These are phyloP conservation scores for Phascolomyces articulosus DNA, from an alignment of 371 early-diverging fungal species.

Conservation along the genomic window DNA sequence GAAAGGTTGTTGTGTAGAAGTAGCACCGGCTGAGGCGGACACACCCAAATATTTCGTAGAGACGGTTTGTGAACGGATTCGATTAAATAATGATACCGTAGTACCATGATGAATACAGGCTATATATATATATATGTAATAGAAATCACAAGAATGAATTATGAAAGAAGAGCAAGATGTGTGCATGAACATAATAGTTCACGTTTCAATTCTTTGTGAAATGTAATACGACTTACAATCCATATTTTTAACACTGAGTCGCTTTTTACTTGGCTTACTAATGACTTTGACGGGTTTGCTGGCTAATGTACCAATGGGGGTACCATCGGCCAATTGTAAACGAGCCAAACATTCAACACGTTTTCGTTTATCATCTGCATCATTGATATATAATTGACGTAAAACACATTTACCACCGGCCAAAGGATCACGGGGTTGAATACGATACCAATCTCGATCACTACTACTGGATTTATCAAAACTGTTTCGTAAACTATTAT, in stretches of 20 bases:
- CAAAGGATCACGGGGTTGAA: conserved; percentile 25
- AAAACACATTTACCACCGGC: conserved; percentile 68
- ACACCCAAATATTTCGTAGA: conserved; percentile 80
- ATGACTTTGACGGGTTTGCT: conserved; percentile 77
- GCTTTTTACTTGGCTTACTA: conserved; percentile 81
- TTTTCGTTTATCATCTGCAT: conserved; percentile 75
- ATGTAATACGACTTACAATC: conserved; percentile 31
- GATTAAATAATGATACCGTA: conserved; percentile 73
- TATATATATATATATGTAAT: no score
- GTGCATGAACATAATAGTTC: background rate
- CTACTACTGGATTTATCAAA: conserved; percentile 10
- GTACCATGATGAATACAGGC: conserved; percentile 76
- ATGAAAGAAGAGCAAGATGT: background rate
- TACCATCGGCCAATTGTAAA: conserved; percentile 60
- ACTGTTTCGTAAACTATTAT: background rate
- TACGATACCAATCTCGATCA: conserved; percentile 27
- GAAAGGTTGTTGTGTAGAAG: conserved; percentile 10
- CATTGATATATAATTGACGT: conserved; percentile 75
- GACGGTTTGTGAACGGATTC: conserved; percentile 77
- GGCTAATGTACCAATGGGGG: conserved; percentile 64
- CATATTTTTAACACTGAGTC: conserved; percentile 75
- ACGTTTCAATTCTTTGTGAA: background rate
- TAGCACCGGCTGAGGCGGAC: conserved; percentile 21
- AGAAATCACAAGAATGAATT: no score
- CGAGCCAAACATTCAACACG: conserved; percentile 67